Conservation (phyloP, 495 filamentous ascomycete species). For the Acidiella bohemica region DNA sequence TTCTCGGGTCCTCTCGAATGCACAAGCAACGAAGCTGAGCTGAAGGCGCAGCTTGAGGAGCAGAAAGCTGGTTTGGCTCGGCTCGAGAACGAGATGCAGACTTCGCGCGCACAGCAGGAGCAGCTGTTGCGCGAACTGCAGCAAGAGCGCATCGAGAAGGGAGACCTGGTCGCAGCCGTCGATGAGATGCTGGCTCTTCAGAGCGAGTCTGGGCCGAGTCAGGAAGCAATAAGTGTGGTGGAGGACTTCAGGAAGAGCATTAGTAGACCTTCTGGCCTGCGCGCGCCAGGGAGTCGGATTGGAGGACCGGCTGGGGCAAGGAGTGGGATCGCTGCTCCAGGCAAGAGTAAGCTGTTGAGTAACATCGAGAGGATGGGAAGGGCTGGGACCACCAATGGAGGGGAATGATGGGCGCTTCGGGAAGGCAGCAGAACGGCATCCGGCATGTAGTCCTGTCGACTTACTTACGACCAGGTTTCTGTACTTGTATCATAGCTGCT, state of each 20-base stretch:
- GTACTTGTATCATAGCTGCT: too few relatives aligned
- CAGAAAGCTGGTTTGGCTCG: conserved; percentile 49
- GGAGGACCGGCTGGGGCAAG: conserved; percentile 21
- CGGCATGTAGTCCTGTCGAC: too few relatives aligned
- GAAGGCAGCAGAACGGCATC: background rate
- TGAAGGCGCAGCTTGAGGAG: conserved; percentile 41
- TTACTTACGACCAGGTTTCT: too few relatives aligned
- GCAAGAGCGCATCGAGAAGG: conserved; percentile 78
- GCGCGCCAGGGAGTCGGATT: conserved; percentile 31
- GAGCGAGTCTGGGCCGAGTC: conserved; percentile 7
- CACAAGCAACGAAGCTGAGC: conserved; percentile 25
- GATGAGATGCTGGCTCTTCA: conserved; percentile 70
- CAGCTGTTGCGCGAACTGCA: conserved; percentile 52
- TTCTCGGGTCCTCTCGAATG: conserved; percentile 44
- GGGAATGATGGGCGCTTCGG: too few relatives aligned
- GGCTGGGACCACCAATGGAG: too few relatives aligned
- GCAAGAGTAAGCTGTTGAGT: conserved; percentile 34
- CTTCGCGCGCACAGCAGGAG: conserved; percentile 50
- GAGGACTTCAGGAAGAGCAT: conserved; percentile 29
- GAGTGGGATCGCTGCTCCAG: conserved; percentile 19
- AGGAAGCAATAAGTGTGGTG: conserved; percentile 16
- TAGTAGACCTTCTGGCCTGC: conserved; percentile 25
- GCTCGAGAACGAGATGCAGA: conserved; percentile 51
- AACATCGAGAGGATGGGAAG: conserved; percentile 38
- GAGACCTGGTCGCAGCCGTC: conserved; percentile 79